Percentiles rank a stretch among this genome's conserved stretches.
These are phyloP conservation scores for Perkinsus olseni DNA, from an alignment of 169 alveolate genomes.

Conservation along the genomic window DNA sequence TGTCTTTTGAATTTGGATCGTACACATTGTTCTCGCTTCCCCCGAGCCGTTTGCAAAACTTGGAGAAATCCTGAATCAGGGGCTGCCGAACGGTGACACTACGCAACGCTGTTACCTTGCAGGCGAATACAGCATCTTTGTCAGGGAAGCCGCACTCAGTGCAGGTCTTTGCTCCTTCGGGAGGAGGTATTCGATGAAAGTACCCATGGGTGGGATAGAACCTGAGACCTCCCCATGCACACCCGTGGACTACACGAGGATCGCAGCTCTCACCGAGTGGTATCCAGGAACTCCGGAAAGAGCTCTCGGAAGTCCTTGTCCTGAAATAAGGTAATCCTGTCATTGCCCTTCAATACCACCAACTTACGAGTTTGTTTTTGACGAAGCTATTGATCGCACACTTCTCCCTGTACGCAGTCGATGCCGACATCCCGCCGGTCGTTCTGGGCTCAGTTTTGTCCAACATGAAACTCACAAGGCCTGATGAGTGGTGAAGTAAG, in stretches of 20 bases:
- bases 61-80: background rate
- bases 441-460: background rate
- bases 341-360: background rate
- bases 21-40: background rate
- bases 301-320: background rate
- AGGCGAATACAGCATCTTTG: background rate
- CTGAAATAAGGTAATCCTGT: background rate
- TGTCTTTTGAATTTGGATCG: background rate
- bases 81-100: too few species aligned
- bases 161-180: background rate
- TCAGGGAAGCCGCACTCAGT: background rate
- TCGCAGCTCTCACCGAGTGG: background rate
- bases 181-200: background rate
- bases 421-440: background rate
- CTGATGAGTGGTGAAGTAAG: background rate
- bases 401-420: background rate
- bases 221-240: background rate
- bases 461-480: slow-evolving; percentile 10
- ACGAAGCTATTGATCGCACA: background rate
- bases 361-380: background rate
- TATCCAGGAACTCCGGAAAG: background rate
- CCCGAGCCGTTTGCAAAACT: background rate
- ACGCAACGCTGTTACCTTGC: too few species aligned
- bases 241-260: too few species aligned
- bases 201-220: slow-evolving; percentile 1